These are phyloP conservation scores for Mycena belliarum DNA, from an alignment of 768 basidiomycete genomes.

Conservation along the genomic window DNA sequence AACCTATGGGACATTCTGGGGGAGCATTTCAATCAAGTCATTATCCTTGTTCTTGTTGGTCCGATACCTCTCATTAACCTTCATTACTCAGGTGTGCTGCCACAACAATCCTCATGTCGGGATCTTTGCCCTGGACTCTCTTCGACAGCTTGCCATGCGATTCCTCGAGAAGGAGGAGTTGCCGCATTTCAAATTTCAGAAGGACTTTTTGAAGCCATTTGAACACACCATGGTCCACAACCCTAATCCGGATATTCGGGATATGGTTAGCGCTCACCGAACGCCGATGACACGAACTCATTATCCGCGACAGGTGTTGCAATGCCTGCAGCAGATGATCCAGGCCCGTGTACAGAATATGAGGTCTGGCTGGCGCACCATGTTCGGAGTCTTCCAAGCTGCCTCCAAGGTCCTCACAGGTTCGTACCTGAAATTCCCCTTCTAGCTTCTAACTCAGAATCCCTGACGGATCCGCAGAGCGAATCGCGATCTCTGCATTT, in stretches of 20 bases:
- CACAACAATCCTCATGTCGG: constrained; percentile 96
- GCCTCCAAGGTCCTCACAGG: constrained; percentile 92
- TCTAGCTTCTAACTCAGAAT: background rate
- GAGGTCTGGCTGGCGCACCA: constrained; percentile 98
- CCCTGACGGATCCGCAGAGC: constrained; percentile 53
- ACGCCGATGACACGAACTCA: background rate
- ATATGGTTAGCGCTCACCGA: constrained; percentile 66
- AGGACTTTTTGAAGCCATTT: constrained; percentile 97
- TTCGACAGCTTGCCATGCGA: constrained; percentile 96
- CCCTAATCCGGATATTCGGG: constrained; percentile 91
- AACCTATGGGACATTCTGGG: constrained; percentile 97
- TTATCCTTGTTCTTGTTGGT: background rate
- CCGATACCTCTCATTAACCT: background rate
- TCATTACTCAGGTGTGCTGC: constrained; percentile 79
- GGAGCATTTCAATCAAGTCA: constrained; percentile 96
- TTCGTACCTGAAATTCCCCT: constrained; percentile 31
- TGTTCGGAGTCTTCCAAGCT: constrained; percentile 98
- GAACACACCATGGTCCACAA: constrained; percentile 98
- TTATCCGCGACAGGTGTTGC: constrained; percentile 65
- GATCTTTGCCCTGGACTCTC: constrained; percentile 94
- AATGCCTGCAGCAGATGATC: constrained; percentile 99
- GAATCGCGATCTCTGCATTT: constrained; percentile 90
- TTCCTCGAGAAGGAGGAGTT: constrained; percentile 99
- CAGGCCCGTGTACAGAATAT: constrained; percentile 93
- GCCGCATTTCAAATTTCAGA: constrained; percentile 98